Conservation (phyloP, 495 filamentous ascomycete genomes). For the Neurospora sp. region DNA sequence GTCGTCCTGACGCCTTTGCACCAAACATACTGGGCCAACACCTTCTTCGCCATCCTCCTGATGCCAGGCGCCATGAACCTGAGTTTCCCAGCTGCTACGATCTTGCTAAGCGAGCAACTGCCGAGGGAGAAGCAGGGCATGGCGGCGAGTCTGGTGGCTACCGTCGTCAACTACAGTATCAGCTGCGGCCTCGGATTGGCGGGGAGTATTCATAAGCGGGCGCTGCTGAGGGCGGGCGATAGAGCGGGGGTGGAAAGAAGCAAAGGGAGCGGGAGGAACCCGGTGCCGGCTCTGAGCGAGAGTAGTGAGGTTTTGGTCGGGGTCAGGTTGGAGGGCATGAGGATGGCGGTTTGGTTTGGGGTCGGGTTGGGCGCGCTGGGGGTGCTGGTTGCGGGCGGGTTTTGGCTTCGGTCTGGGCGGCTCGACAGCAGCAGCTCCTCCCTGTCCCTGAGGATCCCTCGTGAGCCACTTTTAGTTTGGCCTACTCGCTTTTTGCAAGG, state of each 20-base stretch:
- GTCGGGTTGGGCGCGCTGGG: constrained; percentile 42
- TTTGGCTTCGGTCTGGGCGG: neutral
- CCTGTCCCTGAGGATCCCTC: too few species aligned
- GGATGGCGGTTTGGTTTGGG: constrained; percentile 47
- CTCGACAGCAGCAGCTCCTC: too few species aligned
- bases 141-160: constrained; percentile 30
- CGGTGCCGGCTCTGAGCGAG: neutral
- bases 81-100: constrained; percentile 32
- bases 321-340: constrained; percentile 39
- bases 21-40: constrained; percentile 51
- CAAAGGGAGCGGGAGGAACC: neutral
- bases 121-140: constrained; percentile 52
- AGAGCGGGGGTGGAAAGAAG: neutral
- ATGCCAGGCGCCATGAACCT: constrained; percentile 48
- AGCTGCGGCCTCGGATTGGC: constrained; percentile 37
- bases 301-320: constrained; percentile 2
- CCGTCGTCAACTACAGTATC: constrained; percentile 35
- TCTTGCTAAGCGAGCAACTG: constrained; percentile 48
- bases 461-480: too few species aligned
- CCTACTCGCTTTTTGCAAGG: too few species aligned
- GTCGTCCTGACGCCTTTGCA: constrained; percentile 34
- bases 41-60: constrained; percentile 45
- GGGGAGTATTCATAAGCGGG: constrained; percentile 26
- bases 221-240: neutral
- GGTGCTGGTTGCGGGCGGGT: constrained; percentile 18